phyloP scores from a whole-genome alignment of 352 stramenopile species.

The Discostella stelligera region DNA sequence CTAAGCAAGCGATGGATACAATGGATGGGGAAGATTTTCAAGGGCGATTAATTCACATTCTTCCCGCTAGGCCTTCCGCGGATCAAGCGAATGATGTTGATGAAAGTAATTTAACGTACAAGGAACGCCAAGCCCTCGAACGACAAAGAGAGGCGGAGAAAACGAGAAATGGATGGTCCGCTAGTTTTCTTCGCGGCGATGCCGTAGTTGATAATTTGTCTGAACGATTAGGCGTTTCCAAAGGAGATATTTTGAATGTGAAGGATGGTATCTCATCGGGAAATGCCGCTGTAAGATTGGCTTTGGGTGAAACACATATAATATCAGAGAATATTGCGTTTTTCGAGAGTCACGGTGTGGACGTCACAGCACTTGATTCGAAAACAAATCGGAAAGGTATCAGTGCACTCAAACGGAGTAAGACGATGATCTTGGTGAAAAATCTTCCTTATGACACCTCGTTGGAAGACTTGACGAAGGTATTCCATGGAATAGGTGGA shows the following conservation, averaged over 20 bases:
- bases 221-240: conserved; percentile 87
- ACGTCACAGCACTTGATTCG: conserved; percentile 91
- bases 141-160: conserved; percentile 67
- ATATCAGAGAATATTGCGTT: conserved; percentile 98
- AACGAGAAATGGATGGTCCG: conserved; percentile 90
- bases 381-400: conserved; percentile 72
- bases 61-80: conserved; percentile 83
- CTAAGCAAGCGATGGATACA: conserved; percentile 85
- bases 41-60: conserved; percentile 92
- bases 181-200: conserved; percentile 90
- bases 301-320: conserved; percentile 96
- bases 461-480: conserved; percentile 90
- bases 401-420: conserved; percentile 86
- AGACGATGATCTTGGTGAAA: conserved; percentile 95
- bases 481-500: conserved; percentile 90
- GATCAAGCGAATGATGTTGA: conserved; percentile 21
- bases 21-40: conserved; percentile 95
- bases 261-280: conserved; percentile 85
- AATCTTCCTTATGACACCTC: conserved; percentile 95
- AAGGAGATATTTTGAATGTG: conserved; percentile 92
- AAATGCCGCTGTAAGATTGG: conserved; percentile 96
- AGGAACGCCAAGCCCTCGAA: conserved; percentile 76
- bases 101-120: conserved; percentile 62
- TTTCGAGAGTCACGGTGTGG: conserved; percentile 91
- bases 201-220: conserved; percentile 87